Conservation (phyloP, 257 asterid species). For the Paraleonurus japonicus region DNA sequence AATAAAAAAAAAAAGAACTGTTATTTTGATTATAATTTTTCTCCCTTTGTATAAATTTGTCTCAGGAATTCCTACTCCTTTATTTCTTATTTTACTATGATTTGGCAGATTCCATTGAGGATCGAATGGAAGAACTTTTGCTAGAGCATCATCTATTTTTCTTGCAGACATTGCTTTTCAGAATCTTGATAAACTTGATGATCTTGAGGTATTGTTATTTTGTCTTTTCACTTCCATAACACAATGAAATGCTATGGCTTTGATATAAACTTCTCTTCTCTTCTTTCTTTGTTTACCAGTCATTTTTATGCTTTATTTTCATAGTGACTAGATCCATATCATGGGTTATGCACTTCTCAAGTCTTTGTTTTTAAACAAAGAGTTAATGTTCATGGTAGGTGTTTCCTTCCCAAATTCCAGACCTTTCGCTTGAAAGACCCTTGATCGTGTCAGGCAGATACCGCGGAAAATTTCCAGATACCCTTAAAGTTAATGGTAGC, state of each 20-base stretch:
- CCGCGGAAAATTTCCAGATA: constrained; percentile 69
- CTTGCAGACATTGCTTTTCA: constrained; percentile 68
- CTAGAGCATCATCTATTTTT: constrained; percentile 61
- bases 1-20: too few species aligned
- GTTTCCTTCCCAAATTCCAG: constrained; percentile 77
- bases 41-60: not conserved
- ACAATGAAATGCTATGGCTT: not conserved
- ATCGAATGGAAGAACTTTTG: constrained; percentile 61
- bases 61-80: constrained; percentile 12
- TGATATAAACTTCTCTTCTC: not conserved
- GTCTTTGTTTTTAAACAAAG: constrained; percentile 23
- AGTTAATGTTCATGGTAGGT: constrained; percentile 51
- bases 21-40: not conserved
- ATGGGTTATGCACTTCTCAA: too few species aligned
- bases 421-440: constrained; percentile 75
- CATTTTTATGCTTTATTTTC: constrained; percentile 2
- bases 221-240: constrained; percentile 3
- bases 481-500: constrained; percentile 54
- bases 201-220: constrained; percentile 55
- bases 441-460: constrained; percentile 85
- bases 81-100: constrained; percentile 22
- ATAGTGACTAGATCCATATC: too few species aligned
- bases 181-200: constrained; percentile 64
- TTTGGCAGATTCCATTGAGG: constrained; percentile 72
- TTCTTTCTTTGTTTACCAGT: not conserved